A percentile compares a stretch with the other conserved stretches of the same genome.
These are phyloP conservation scores for Solanum lycopersicoides DNA, from an alignment of 257 asterid genomes.

Conservation along the genomic window DNA sequence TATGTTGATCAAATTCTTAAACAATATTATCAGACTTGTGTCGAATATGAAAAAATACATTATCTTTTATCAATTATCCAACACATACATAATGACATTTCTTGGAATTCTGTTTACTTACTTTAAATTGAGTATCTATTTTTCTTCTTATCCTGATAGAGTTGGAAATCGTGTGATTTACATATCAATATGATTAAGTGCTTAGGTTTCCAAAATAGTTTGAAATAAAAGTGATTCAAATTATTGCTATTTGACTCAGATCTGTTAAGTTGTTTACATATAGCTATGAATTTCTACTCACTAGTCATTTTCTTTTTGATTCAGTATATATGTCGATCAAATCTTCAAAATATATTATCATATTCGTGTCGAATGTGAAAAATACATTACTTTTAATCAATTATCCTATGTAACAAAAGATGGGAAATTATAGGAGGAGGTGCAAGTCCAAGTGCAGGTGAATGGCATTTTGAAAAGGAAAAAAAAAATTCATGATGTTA, in stretches of 20 bases:
- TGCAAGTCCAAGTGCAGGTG: slow-evolving; percentile 14
- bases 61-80: background rate
- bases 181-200: background rate
- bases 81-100: background rate
- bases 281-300: background rate
- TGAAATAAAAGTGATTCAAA: background rate
- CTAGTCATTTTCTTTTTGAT: background rate
- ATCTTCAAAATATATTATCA: too few species aligned
- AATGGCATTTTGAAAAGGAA: slow-evolving; percentile 5
- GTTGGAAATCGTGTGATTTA: background rate
- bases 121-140: background rate
- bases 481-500: background rate
- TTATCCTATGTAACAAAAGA: background rate
- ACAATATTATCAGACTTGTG: background rate
- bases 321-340: too few species aligned
- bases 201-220: background rate
- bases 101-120: background rate
- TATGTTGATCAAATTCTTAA: background rate
- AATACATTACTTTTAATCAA: background rate
- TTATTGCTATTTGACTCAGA: background rate
- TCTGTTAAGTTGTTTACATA: background rate
- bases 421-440: background rate
- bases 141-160: background rate
- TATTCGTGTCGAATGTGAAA: background rate
- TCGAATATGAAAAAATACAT: background rate